Percentiles rank a stretch among this genome's conserved stretches.
phyloP scores from a whole-genome alignment of 2,329 filamentous ascomycete species.

The Trichoderma brevicompactum region DNA sequence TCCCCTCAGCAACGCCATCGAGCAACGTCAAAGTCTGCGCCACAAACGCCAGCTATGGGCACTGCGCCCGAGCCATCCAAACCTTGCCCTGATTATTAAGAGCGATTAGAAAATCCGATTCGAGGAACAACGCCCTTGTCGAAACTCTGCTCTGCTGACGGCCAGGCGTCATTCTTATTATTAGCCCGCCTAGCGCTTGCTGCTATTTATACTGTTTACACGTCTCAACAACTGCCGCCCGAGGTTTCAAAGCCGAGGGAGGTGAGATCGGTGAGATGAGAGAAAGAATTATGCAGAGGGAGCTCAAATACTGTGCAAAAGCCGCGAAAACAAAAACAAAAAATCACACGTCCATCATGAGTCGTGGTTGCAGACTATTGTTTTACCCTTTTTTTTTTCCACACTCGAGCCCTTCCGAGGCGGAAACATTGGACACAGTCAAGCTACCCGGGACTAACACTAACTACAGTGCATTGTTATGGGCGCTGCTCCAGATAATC shows the following conservation, averaged over 20 bases:
- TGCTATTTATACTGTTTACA: slow-evolving; percentile 2
- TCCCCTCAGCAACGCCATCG: background rate
- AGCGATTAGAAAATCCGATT: background rate
- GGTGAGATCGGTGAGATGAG: too few relatives aligned
- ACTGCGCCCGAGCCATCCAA: slow-evolving; percentile 5
- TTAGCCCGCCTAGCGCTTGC: background rate
- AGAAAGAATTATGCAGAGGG: too few relatives aligned
- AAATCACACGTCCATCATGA: too few relatives aligned
- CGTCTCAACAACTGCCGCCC: background rate
- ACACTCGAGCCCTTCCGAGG: too few relatives aligned
- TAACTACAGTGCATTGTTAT: background rate
- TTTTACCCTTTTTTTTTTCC: too few relatives aligned
- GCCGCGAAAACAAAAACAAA: too few relatives aligned
- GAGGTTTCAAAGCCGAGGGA: too few relatives aligned
- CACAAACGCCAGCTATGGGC: slow-evolving; percentile 13
- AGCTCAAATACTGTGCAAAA: too few relatives aligned
- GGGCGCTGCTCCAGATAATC: background rate
- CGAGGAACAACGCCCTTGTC: background rate
- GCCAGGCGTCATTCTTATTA: slow-evolving; percentile 10
- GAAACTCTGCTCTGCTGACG: slow-evolving; percentile 12
- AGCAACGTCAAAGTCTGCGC: slow-evolving; percentile 11
- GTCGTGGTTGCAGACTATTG: too few relatives aligned
- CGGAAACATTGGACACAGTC: background rate
- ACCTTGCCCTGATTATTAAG: slow-evolving; percentile 25
- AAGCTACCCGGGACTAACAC: background rate